Percentiles rank a stretch among this genome's conserved stretches.
phyloP scores from a whole-genome alignment of 495 filamentous ascomycete species.

The Wilcoxina mikolae region DNA sequence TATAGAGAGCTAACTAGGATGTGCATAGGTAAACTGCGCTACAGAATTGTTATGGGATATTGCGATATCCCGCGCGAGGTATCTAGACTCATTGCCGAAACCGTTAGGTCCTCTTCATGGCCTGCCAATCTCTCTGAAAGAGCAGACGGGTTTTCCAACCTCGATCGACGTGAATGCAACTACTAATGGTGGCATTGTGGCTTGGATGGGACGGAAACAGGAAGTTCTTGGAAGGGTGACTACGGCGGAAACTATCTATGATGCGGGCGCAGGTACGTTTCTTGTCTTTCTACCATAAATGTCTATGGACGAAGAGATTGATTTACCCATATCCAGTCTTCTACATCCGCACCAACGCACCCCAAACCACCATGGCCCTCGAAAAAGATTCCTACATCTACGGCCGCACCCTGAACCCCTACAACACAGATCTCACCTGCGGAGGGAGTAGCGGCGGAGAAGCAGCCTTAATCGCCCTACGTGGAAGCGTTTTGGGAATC shows the following conservation, averaged over 20 bases:
- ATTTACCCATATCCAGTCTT: slow-evolving; percentile 49
- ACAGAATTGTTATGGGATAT: slow-evolving; percentile 51
- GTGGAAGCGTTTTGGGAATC: slow-evolving; percentile 48
- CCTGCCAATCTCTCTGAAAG: slow-evolving; percentile 51
- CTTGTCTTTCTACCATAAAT: no score
- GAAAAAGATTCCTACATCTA: slow-evolving; percentile 25
- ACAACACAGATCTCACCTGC: slow-evolving; percentile 41
- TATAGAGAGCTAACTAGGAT: background rate
- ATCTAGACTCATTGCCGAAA: slow-evolving; percentile 35
- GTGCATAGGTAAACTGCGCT: slow-evolving; percentile 39
- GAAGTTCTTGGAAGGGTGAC: slow-evolving; percentile 35
- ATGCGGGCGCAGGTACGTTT: slow-evolving; percentile 38
- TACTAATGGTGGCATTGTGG: slow-evolving; percentile 42
- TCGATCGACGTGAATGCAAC: slow-evolving; percentile 43
- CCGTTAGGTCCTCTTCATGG: slow-evolving; percentile 50
- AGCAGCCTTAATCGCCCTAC: slow-evolving; percentile 43
- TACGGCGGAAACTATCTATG: slow-evolving; percentile 14
- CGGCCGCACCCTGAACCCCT: slow-evolving; percentile 40
- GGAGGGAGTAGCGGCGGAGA: slow-evolving; percentile 57
- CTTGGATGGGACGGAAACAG: slow-evolving; percentile 39
- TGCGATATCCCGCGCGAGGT: slow-evolving; percentile 43
- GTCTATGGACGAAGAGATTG: no score
- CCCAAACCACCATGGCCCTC: slow-evolving; percentile 36
- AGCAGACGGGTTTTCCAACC: slow-evolving; percentile 39
- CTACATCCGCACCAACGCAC: slow-evolving; percentile 50